These are phyloP conservation scores for Aspergillus flavus DNA, from an alignment of 2,329 filamentous ascomycete genomes.

Conservation along the genomic window DNA sequence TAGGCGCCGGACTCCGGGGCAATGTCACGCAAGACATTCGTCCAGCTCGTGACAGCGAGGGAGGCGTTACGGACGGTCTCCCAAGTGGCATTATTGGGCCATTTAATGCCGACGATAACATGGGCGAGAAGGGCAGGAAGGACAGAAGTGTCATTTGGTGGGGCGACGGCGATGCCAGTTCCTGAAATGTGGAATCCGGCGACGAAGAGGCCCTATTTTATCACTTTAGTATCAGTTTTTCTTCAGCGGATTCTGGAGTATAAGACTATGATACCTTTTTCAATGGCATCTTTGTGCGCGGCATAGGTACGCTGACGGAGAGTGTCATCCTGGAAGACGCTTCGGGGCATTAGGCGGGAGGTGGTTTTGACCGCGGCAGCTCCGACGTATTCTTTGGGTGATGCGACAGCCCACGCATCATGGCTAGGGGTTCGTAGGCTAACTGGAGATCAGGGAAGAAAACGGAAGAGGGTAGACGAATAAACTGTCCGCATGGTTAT, in stretches of 20 bases:
- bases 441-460: neutral
- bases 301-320: conserved; percentile 18
- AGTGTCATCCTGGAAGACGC: conserved; percentile 19
- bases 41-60: conserved; percentile 22
- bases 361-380: conserved; percentile 22
- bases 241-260: too few relatives aligned
- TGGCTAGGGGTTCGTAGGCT: conserved; percentile 13
- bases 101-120: conserved; percentile 31
- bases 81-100: conserved; percentile 25
- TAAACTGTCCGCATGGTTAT: conserved; percentile 27
- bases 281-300: conserved; percentile 21
- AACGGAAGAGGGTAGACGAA: conserved; percentile 8
- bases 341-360: conserved; percentile 26
- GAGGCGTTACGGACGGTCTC: conserved; percentile 14
- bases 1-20: conserved; percentile 34
- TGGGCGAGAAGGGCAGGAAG: conserved; percentile 47
- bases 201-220: conserved; percentile 26
- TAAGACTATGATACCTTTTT: too few relatives aligned
- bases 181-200: conserved; percentile 27
- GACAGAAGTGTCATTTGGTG: conserved; percentile 19
- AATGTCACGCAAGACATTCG: conserved; percentile 22
- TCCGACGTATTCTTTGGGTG: conserved; percentile 24
- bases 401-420: conserved; percentile 21
- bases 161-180: conserved; percentile 20
- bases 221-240: too few relatives aligned